Percentiles rank a stretch among this genome's conserved stretches.
phyloP scores from a whole-genome alignment of 768 basidiomycete genomes.

The Ramaria rubella region DNA sequence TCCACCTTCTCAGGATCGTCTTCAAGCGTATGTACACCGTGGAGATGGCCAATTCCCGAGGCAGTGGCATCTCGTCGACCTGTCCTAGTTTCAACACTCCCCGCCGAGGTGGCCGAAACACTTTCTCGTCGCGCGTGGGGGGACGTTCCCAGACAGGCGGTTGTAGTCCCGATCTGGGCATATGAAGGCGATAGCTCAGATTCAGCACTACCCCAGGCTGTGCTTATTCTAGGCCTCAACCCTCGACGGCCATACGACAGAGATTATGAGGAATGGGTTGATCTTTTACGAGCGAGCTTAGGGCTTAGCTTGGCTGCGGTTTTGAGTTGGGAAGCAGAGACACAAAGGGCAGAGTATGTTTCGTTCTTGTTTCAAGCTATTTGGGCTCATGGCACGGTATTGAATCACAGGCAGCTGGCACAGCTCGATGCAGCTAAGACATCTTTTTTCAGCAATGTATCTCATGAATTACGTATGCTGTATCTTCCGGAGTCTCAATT shows the following conservation, averaged over 20 bases:
- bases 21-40: background rate
- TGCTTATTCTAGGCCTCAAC: constrained; percentile 23
- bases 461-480: constrained; percentile 20
- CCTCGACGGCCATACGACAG: constrained; percentile 20
- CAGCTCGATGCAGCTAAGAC: constrained; percentile 23
- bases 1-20: background rate
- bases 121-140: constrained; percentile 17
- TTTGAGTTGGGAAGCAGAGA: constrained; percentile 20
- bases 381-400: background rate
- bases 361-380: background rate
- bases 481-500: background rate
- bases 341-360: constrained; percentile 18
- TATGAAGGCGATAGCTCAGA: constrained; percentile 11
- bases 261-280: constrained; percentile 19
- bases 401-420: constrained; percentile 17
- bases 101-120: constrained; percentile 11
- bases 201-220: constrained; percentile 14
- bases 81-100: constrained; percentile 13
- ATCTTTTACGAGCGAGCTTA: constrained; percentile 15
- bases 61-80: constrained; percentile 6
- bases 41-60: constrained; percentile 8
- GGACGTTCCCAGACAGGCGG: constrained; percentile 16
- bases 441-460: constrained; percentile 22
- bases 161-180: constrained; percentile 17
- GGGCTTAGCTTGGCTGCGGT: constrained; percentile 17